Evolutionary conservation across 108 stramenopile species (phyloP), one percentile per base, ranked within the genome.

Genomic region (Thalassiosira profunda): DNA sequence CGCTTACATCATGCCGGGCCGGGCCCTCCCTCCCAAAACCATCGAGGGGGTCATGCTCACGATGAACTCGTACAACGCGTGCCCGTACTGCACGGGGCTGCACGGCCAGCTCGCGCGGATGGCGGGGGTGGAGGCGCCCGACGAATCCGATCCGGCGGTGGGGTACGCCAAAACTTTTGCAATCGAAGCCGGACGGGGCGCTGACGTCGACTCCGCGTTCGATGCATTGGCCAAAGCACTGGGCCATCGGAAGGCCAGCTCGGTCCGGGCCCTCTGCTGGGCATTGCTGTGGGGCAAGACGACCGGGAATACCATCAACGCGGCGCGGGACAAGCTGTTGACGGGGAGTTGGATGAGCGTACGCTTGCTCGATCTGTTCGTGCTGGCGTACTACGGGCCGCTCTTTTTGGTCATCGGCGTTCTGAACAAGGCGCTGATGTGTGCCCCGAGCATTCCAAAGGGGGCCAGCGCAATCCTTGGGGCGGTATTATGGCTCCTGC

Each of bases 81-180:
- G 68, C n/a, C 68, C 68, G 2, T 70, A 70, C 26, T 70, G 68
- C 45, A 70, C 68, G 9, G 68, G 61, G 2, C 48, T 70, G 31
- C 68, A 70, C 20, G 61, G 61, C 2, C 60, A 70, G 30, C 45
- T 70, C 0, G 63, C 53, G 1, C 24, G 63, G 10, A 56, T 64
- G 61, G 68, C 68, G 2, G 61, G 68, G 2, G 30, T 63, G 20
- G 61, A 62, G 24, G 21, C 28, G 0, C 38, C 56, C 1, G 24
- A 63, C 8, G 5, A 1, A 51, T 52, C 29, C 0, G 37, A 63
- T 58, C 33, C 63, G 20, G 53, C 25, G 17, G 58, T 62, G 0
- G 21, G 17, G n/a, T 54, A 44, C 20, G 60, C 60, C 2, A 56
- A 36, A 24, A 18, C 28, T 25, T 59, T 56, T 47, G 64, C 64